These are phyloP conservation scores for Talaromyces proteolyticus DNA, from an alignment of 495 filamentous ascomycete genomes.

Conservation along the genomic window DNA sequence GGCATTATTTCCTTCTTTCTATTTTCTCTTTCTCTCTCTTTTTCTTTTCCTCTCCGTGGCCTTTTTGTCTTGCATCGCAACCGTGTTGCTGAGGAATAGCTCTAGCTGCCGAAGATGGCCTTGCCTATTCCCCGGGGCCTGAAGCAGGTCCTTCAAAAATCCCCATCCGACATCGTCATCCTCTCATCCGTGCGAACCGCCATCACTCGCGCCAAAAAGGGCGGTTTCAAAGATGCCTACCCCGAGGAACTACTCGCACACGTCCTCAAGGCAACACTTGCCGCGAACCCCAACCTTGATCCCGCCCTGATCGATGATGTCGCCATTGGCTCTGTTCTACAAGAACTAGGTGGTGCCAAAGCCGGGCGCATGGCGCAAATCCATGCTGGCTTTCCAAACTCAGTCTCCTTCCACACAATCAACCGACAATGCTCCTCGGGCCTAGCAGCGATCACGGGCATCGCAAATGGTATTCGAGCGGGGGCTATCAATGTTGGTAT, in stretches of 20 bases:
- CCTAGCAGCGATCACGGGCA: conserved; percentile 63
- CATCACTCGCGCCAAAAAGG: conserved; percentile 74
- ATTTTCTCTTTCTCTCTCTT: no score
- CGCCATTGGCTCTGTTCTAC: conserved; percentile 79
- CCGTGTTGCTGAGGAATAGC: no score
- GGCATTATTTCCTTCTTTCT: no score
- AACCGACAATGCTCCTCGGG: conserved; percentile 83
- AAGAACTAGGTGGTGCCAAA: conserved; percentile 86
- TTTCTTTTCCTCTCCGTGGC: no score
- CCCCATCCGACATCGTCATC: conserved; percentile 79
- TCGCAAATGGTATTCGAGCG: conserved; percentile 65
- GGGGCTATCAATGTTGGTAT: conserved; percentile 74
- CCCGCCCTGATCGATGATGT: conserved; percentile 72
- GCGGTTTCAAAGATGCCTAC: conserved; percentile 80
- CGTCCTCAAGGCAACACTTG: conserved; percentile 78
- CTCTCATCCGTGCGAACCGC: conserved; percentile 84
- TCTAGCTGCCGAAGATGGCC: no score
- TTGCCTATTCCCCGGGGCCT: conserved; percentile 58
- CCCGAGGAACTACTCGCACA: conserved; percentile 81
- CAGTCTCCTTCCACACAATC: conserved; percentile 73
- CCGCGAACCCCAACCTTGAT: conserved; percentile 67
- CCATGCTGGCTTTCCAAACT: conserved; percentile 69
- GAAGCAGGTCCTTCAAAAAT: conserved; percentile 71
- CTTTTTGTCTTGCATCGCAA: no score
- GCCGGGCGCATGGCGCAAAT: conserved; percentile 86